Evolutionary conservation across 805 yeast species (phyloP).

Genomic region (Grigorovia yakushimaensis): DNA sequence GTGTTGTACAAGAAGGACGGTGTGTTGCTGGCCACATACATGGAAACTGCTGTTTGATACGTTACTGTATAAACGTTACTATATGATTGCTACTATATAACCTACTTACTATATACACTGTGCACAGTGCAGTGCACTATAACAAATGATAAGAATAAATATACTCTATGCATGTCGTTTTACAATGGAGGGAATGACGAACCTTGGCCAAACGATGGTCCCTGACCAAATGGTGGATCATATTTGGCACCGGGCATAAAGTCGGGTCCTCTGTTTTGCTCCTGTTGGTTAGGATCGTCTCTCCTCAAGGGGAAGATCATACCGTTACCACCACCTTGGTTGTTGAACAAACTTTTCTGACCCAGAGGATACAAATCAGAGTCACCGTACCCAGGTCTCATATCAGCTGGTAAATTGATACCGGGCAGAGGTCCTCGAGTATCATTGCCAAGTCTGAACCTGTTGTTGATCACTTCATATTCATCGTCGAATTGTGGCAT

Average conservation of each 20-base stretch:
- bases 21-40: slow-evolving; percentile 21
- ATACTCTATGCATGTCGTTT: no score
- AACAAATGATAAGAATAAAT: not conserved
- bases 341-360: slow-evolving; percentile 15
- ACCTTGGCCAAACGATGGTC: not conserved
- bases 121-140: not conserved
- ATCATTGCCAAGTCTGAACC: no score
- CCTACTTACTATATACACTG: not conserved
- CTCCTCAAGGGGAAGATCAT: slow-evolving; percentile 25
- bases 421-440: slow-evolving; percentile 4
- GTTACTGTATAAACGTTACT: no score
- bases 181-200: not conserved
- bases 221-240: slow-evolving; percentile 23
- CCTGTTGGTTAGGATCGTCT: slow-evolving; percentile 6
- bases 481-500: slow-evolving; percentile 30
- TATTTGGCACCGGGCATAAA: slow-evolving; percentile 27
- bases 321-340: slow-evolving; percentile 12
- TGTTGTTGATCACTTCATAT: no score
- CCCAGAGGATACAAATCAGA: slow-evolving; percentile 29
- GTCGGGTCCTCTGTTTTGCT: slow-evolving; percentile 16
- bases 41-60: not conserved
- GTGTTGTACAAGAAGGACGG: slow-evolving; percentile 21
- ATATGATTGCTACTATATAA: no score
- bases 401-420: slow-evolving; percentile 1
- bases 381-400: slow-evolving; percentile 22